Evolutionary conservation across 345 rosid species (phyloP), one percentile per base, ranked within the genome.

Genomic region (Toxicodendron radicans): DNA sequence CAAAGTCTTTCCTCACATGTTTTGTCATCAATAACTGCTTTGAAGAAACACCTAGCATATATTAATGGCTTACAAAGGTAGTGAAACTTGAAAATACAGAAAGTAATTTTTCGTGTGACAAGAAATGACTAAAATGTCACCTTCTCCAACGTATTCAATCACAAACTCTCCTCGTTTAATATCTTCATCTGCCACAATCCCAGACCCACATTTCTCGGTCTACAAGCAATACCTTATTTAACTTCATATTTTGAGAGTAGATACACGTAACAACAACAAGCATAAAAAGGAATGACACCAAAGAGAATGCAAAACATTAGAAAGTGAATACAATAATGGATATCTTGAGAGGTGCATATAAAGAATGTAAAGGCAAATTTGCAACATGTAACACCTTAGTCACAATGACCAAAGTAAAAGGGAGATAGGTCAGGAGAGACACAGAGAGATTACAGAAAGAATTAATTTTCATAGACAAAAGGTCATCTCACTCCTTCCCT

Each of bases 101-200:
- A 65, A 77, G 56, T 18, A 57, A 16, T 66, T 74, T 74, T 68
- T 67, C 75, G 12, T 24, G 18, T 72, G n/a, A 62, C 62, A 75
- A 73, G 66, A 69, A 76, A 57, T 24, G 61, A 64, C 33, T 16
- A 74, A 49, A 73, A 73, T 46, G 66, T 84, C 66, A 96, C 99
- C 96, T 92, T 96, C 98, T 62, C 99, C 99, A 20, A 92, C 98
- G 78, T 96, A 93, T 83, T 96, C 99, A 82, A 96, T 90, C 73
- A 93, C 87, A 82, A 92, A 96, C 79, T 96, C 98, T 75, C 98
- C 98, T 38, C 70, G 84, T 70, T 81, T 86, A 73, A 96, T 92
- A 71, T 92, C 94, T 82, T 96, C 97, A 80, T 93, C 95, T 27
- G 98, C 89, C 76, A 92, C 89, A 83, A 96, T 84, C 71, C 98